Evolutionary conservation across 352 stramenopile genomes (phyloP).

Genomic region (Globisporangium megalacanthum): DNA sequence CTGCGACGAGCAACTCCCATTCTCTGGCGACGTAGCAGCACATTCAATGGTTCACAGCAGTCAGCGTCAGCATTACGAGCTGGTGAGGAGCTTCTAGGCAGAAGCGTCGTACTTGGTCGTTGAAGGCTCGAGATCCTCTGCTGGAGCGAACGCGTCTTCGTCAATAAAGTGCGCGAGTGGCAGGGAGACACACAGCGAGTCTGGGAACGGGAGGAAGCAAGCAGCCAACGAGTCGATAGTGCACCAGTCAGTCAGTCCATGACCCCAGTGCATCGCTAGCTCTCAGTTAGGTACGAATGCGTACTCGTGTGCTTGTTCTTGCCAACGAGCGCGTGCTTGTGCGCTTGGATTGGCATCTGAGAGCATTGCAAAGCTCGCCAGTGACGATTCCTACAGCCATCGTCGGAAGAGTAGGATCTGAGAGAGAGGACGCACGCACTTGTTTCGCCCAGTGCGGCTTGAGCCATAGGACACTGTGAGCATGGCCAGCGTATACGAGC

Average conservation of each 20-base stretch:
- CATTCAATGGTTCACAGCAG: not conserved
- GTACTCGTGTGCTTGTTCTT: constrained; percentile 8
- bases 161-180: constrained; percentile 66
- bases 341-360: constrained; percentile 1
- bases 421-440: constrained; percentile 15
- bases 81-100: not conserved
- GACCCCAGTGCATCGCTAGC: not conserved
- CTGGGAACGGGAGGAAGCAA: constrained; percentile 2
- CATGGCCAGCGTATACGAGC: constrained; percentile 72
- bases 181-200: constrained; percentile 46
- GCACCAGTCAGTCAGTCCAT: not conserved
- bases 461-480: constrained; percentile 72
- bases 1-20: constrained; percentile 39
- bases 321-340: constrained; percentile 13
- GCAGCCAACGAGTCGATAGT: not conserved
- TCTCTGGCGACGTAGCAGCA: constrained; percentile 5
- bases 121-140: constrained; percentile 23
- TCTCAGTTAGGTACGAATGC: not conserved
- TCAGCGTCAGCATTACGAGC: not conserved
- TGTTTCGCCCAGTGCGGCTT: constrained; percentile 78
- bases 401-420: not conserved
- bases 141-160: constrained; percentile 49
- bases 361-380: not conserved
- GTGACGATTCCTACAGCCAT: too few relatives aligned
- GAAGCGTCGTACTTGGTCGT: constrained; percentile 22